phyloP scores from a whole-genome alignment of 2,329 filamentous ascomycete species.

The Botrytis hyacinthi region DNA sequence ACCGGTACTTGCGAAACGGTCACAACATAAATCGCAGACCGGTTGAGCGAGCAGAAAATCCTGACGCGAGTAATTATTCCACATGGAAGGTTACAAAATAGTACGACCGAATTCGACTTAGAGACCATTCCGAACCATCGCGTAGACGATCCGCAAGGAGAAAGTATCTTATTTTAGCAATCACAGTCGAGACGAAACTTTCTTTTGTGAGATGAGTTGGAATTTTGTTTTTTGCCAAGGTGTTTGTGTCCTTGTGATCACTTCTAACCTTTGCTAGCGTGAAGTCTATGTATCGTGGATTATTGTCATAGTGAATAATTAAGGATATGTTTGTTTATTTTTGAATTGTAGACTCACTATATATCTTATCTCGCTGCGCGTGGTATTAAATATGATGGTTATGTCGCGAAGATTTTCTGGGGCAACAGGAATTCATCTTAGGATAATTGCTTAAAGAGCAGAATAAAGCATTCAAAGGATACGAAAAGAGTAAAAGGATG shows the following conservation, averaged over 20 bases:
- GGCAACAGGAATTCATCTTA: neutral
- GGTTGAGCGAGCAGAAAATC: neutral
- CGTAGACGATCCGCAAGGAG: neutral
- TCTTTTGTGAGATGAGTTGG: neutral
- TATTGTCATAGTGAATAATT: neutral
- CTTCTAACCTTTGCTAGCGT: neutral
- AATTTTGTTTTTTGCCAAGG: neutral
- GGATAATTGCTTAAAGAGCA: neutral
- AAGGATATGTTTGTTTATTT: neutral
- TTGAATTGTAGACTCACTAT: neutral
- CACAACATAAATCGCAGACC: neutral
- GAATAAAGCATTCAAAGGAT: fast-evolving
- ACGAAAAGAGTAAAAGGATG: neutral
- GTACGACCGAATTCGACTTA: neutral
- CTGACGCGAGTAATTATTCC: neutral
- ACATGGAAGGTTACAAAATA: neutral
- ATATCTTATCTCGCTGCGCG: neutral
- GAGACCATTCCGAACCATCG: neutral
- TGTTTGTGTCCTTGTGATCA: neutral
- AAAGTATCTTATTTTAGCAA: neutral
- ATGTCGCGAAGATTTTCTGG: neutral
- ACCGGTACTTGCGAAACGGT: neutral
- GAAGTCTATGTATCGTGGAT: neutral
- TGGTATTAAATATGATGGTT: neutral
- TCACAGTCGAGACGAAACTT: neutral